phyloP scores from a whole-genome alignment of 2,329 filamentous ascomycete genomes.

The Penicillium sp. region DNA sequence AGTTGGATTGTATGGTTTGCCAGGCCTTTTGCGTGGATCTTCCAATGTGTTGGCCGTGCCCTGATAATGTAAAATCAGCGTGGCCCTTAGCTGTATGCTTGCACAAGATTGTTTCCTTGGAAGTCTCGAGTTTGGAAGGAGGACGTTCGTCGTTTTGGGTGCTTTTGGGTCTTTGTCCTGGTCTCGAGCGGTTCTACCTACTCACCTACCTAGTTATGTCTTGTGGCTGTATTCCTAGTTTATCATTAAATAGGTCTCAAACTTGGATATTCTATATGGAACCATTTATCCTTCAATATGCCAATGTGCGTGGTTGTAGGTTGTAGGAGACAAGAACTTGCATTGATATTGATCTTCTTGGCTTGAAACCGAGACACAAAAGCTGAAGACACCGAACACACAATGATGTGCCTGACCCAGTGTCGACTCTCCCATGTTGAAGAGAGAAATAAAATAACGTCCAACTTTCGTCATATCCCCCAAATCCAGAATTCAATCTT shows the following conservation, averaged over 20 bases:
- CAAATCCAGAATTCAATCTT: neutral
- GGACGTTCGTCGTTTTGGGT: neutral
- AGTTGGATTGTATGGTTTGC: slow-evolving; percentile 40
- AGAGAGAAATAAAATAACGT: slow-evolving; percentile 16
- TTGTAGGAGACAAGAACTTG: neutral
- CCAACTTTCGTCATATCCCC: slow-evolving; percentile 13
- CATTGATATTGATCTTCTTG: neutral
- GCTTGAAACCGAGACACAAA: neutral
- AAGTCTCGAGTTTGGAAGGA: neutral
- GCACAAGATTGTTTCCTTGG: neutral
- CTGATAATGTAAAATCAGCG: slow-evolving; percentile 22
- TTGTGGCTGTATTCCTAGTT: neutral
- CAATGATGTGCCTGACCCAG: neutral
- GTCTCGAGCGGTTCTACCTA: neutral
- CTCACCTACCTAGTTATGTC: neutral
- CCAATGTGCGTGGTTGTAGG: neutral
- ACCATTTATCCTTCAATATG: neutral
- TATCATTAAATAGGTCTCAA: neutral
- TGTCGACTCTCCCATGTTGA: slow-evolving; percentile 25
- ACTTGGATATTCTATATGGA: neutral
- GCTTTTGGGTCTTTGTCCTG: neutral
- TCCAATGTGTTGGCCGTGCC: slow-evolving; percentile 28
- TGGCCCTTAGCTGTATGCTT: neutral
- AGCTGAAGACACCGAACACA: neutral
- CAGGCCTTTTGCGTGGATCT: slow-evolving; percentile 34